A percentile compares a stretch with the other conserved stretches of the same genome.
Conservation (phyloP, 2,329 filamentous ascomycete species). For the Biscogniauxia sp. region DNA sequence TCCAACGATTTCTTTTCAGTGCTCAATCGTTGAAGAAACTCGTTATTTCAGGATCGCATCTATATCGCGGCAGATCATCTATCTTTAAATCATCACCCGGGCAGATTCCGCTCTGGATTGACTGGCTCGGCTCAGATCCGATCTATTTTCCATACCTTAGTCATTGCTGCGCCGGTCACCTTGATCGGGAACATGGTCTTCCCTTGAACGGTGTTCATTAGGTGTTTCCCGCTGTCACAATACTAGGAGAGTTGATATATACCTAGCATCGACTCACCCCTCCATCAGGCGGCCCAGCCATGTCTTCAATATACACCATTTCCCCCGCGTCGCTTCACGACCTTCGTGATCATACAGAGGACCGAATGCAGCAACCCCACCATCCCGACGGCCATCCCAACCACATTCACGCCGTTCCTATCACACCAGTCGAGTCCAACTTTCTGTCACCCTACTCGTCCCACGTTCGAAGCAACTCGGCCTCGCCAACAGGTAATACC, state of each 20-base stretch:
- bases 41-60: constrained; percentile 11
- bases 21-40: constrained; percentile 16
- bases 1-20: constrained; percentile 16
- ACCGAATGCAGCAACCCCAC: constrained; percentile 32
- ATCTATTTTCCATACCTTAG: not conserved
- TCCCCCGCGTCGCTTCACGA: constrained; percentile 40
- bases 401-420: constrained; percentile 27
- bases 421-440: constrained; percentile 36
- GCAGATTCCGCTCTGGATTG: constrained; percentile 9
- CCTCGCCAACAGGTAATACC: constrained; percentile 39
- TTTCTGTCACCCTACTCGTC: constrained; percentile 45
- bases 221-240: constrained; percentile 21
- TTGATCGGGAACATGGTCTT: constrained; percentile 25
- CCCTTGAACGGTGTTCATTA: constrained; percentile 19
- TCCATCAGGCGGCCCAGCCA: constrained; percentile 31
- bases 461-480: constrained; percentile 38
- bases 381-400: constrained; percentile 27
- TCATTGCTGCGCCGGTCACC: constrained; percentile 14
- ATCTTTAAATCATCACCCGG: constrained; percentile 1
- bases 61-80: constrained; percentile 6
- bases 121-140: constrained; percentile 18
- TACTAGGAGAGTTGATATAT: constrained; percentile 34
- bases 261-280: constrained; percentile 27
- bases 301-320: constrained; percentile 45
- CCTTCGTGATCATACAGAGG: constrained; percentile 30